A percentile compares a stretch with the other conserved stretches of the same genome.
These are phyloP conservation scores for Cyclotella choctawhatcheeana DNA, from an alignment of 108 stramenopile genomes.

Conservation along the genomic window DNA sequence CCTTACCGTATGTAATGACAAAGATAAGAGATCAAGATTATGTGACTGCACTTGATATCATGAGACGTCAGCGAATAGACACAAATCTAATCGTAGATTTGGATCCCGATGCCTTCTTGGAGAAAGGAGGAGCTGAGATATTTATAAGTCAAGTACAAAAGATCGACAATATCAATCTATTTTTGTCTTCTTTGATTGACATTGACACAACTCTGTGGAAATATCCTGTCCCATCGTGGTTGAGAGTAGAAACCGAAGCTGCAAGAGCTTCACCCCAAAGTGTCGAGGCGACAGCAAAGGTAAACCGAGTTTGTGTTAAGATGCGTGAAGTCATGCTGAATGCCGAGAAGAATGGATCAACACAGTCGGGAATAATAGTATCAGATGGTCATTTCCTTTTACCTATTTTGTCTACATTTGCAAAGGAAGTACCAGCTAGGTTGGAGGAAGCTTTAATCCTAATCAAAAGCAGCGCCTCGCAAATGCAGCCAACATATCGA, in stretches of 20 bases:
- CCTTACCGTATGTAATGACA: constrained; percentile 75
- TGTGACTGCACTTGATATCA: constrained; percentile 69
- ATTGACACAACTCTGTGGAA: constrained; percentile 67
- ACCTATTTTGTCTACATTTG: constrained; percentile 88
- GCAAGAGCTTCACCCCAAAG: constrained; percentile 2
- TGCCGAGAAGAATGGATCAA: constrained; percentile 52
- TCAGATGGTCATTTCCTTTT: constrained; percentile 76
- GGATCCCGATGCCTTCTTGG: constrained; percentile 67
- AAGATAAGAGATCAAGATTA: constrained; percentile 59
- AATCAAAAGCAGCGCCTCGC: constrained; percentile 62
- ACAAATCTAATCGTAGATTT: constrained; percentile 86
- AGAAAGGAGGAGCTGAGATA: constrained; percentile 54
- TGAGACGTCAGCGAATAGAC: constrained; percentile 87
- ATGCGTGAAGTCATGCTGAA: constrained; percentile 72
- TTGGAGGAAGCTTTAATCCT: constrained; percentile 79
- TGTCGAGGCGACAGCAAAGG: constrained; percentile 74
- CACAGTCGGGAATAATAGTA: constrained; percentile 40
- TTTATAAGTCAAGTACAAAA: constrained; percentile 64
- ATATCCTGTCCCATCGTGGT: constrained; percentile 80
- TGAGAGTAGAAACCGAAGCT: constrained; percentile 5
- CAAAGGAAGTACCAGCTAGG: constrained; percentile 83
- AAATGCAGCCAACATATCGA: constrained; percentile 8
- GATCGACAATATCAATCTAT: constrained; percentile 87
- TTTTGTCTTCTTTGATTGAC: constrained; percentile 77
- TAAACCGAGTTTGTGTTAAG: constrained; percentile 74